Evolutionary conservation across 2,329 filamentous ascomycete genomes (phyloP), one percentile per base, ranked within the genome.

Genomic region (Colletotrichum caudatum): DNA sequence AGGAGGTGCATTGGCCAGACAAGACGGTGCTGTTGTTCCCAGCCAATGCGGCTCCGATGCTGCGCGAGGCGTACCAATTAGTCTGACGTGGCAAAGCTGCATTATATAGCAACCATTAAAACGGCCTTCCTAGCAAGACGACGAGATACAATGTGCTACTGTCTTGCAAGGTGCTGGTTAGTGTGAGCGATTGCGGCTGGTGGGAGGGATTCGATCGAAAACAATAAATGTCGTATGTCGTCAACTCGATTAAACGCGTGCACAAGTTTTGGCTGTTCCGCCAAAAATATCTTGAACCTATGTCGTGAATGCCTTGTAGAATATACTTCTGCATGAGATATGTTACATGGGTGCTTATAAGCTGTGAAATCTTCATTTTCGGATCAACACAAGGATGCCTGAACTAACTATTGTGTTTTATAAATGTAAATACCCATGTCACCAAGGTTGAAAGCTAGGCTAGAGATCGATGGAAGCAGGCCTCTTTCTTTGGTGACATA

Each of bases 1-100:
- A 23, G 35, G 29, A 50, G 11, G 37, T 41, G 18, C 26, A 65
- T 56, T 69, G 46, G 61, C 33, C 16, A 35, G 35, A 8, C 5
- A 54, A 41, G 26, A 12, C 23, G 11, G 35, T 54, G 50, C 26
- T 64, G 11, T 12, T 56, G 12, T 16, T 16, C 39, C 48, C 9
- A n/a, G 16, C 6, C 3, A 26, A 4, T 60, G 9, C 5, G n/a
- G 5, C 23, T 54, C 37, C 14, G 14, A 46, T 56, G 61, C 61
- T 46, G 61, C 61, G 56, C 61, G 61, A 46, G 26, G 50, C 8
- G 39, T 23, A 56, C 23, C 9, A 44, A 44, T 18, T n/a, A 6
- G 20, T 46, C 50, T 64, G 61, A 64, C 61, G 61, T 64, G 61
- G 50, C 61, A 56, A 48, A 64, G 16, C 33, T 41, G 8, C 14